Evolutionary conservation across 2,329 filamentous ascomycete genomes (phyloP).

Genomic region (Phaeosphaeria sp.): DNA sequence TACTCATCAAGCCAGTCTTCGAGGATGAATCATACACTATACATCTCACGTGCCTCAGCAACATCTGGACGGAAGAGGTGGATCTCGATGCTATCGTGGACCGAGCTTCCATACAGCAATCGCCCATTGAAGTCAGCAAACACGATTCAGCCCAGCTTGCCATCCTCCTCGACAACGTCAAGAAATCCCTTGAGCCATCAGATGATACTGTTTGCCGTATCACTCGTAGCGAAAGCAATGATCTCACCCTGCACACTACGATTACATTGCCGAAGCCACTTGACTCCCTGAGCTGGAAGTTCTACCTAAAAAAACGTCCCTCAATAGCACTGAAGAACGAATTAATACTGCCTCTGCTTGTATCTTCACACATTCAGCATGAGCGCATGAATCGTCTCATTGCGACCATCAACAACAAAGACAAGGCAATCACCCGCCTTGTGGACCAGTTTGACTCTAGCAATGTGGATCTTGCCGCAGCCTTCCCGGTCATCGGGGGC

Average conservation of each 20-base stretch:
- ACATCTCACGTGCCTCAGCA: conserved; percentile 73
- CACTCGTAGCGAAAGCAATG: conserved; percentile 41
- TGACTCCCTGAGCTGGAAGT: conserved; percentile 68
- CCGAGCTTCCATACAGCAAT: conserved; percentile 67
- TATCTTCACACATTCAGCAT: conserved; percentile 55
- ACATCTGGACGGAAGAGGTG: conserved; percentile 74
- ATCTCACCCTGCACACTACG: conserved; percentile 61
- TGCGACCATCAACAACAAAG: conserved; percentile 61
- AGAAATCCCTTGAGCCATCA: conserved; percentile 53
- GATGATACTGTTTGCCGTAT: conserved; percentile 44
- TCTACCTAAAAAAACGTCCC: conserved; percentile 59
- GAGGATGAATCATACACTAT: conserved; percentile 65
- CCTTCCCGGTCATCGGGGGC: conserved; percentile 63
- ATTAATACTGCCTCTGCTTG: conserved; percentile 61
- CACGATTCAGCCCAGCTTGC: conserved; percentile 68
- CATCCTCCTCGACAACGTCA: conserved; percentile 70
- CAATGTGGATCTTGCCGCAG: conserved; percentile 61
- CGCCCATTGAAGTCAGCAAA: conserved; percentile 75
- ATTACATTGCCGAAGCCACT: conserved; percentile 69
- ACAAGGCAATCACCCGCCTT: conserved; percentile 64
- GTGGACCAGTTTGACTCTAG: conserved; percentile 65
- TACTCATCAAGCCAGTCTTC: conserved; percentile 69
- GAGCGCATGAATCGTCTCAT: conserved; percentile 58
- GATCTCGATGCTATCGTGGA: conserved; percentile 67
- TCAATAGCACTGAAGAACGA: conserved; percentile 54